Evolutionary conservation across 306 rosid genomes (phyloP), one percentile per base, ranked within the genome.

Genomic region (Sechiopsis laciniata): DNA sequence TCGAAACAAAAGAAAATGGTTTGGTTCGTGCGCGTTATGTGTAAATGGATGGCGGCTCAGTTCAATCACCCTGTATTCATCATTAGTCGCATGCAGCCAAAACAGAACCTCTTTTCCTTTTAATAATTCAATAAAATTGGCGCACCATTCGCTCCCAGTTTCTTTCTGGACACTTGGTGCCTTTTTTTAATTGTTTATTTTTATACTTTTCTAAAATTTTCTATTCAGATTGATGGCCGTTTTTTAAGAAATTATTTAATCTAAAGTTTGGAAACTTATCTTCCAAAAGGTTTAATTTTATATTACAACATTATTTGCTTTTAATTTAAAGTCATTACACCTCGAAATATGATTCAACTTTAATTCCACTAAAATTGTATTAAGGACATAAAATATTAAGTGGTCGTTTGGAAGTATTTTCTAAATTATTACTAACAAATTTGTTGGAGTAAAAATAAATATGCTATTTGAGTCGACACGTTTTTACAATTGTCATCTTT

Each of bases 31-130:
- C 55, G 76, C 68, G 37, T 29, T 73, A 55, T 32, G 37, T 73
- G 12, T 17, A 19, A n/a, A n/a, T 55, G 4, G 60, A 56, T 73
- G 66, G 66, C 76, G 68, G 76, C 55, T 73, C 15, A 45, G 68
- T 42, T 40, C 20, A 52, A n/a, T 42, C 59, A 9, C 22, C 17
- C 19, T 51, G 73, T 46, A 21, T 32, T 42, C 85, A 88, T 87
- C 81, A 87, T 85, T 42, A 80, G 82, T 72, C 55, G 77, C 87
- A 78, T 83, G 66, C 79, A 71, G 76, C 81, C 82, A 84, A 84
- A 77, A 48, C 73, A 29, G 9, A 79, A 13, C 5, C 53, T 17
- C 26, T 37, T 19, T 64, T 64, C 64, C 13, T 62, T 64, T 64
- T 64, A 51, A 35, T 64, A 0, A 35, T 64, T 64, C 52, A 16